These are phyloP conservation scores for Fusarium neocosmosporiellum DNA, from an alignment of 2,329 filamentous ascomycete genomes.

Conservation along the genomic window DNA sequence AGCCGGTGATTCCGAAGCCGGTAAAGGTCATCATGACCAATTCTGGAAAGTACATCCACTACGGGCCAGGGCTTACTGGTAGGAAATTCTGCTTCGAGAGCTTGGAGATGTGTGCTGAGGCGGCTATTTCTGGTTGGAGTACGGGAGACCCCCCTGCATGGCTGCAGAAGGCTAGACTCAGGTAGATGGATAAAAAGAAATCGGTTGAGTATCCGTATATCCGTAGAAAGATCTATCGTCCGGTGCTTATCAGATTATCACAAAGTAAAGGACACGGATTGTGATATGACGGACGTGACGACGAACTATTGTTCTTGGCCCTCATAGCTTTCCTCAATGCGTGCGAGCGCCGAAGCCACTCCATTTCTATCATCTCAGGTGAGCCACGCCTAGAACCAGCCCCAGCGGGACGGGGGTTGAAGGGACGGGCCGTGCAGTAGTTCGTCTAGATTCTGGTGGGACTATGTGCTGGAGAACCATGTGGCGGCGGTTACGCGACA, in stretches of 20 bases:
- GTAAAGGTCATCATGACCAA: conserved; percentile 29
- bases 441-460: neutral
- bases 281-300: neutral
- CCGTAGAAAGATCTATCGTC: neutral
- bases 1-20: conserved; percentile 15
- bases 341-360: neutral
- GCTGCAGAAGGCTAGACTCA: neutral
- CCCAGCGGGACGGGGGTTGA: neutral
- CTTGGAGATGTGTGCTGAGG: conserved; percentile 20
- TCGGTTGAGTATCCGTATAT: neutral
- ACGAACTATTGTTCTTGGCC: neutral
- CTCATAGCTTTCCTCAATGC: neutral
- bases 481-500: neutral
- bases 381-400: neutral
- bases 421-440: neutral
- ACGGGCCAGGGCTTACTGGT: conserved; percentile 29
- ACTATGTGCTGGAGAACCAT: neutral
- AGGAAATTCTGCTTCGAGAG: conserved; percentile 17
- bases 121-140: conserved; percentile 4
- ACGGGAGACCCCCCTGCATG: conserved; percentile 9
- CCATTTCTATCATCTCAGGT: neutral
- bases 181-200: neutral
- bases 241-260: neutral
- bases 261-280: neutral
- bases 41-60: conserved; percentile 36